Conservation (phyloP, 352 stramenopile genomes). For the Globisporangium acanthophoron region DNA sequence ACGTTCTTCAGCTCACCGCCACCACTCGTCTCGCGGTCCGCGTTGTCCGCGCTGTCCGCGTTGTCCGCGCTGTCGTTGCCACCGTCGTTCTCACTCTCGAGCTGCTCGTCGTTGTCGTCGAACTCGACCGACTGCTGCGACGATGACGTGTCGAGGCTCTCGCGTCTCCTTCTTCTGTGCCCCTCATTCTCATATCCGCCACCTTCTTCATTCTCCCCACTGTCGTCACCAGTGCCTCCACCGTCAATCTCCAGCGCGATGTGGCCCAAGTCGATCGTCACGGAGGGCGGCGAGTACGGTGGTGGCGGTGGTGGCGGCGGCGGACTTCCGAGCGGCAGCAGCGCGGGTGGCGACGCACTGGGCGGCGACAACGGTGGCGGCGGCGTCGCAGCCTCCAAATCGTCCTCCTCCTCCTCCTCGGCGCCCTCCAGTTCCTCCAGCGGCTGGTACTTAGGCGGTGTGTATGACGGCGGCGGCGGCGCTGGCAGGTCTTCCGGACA, state of each 20-base stretch:
- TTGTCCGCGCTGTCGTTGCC: constrained; percentile 17
- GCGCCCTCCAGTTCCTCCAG: constrained; percentile 42
- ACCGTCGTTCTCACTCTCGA: no score
- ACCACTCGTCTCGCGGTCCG: background rate
- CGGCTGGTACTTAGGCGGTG: constrained; percentile 64
- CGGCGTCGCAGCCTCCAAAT: constrained; percentile 25
- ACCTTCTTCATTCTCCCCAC: constrained; percentile 16
- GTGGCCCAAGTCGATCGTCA: constrained; percentile 24
- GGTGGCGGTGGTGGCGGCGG: constrained; percentile 36
- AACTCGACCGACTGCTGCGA: constrained; percentile 4
- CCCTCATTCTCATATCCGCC: constrained; percentile 8
- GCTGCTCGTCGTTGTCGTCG: background rate
- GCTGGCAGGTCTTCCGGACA: constrained; percentile 65
- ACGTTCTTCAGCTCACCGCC: background rate
- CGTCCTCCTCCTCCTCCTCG: constrained; percentile 32
- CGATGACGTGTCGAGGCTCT: background rate
- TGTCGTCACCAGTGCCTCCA: background rate
- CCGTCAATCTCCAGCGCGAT: background rate
- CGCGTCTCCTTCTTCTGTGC: no score
- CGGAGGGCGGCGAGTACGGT: constrained; percentile 45
- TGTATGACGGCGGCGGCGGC: constrained; percentile 51
- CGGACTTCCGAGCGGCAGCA: constrained; percentile 8
- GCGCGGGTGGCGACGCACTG: constrained; percentile 13
- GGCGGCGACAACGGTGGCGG: constrained; percentile 40
- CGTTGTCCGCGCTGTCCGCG: background rate